Evolutionary conservation across 2,329 filamentous ascomycete genomes (phyloP).

Genomic region (Phyllosticta citribraziliensis): DNA sequence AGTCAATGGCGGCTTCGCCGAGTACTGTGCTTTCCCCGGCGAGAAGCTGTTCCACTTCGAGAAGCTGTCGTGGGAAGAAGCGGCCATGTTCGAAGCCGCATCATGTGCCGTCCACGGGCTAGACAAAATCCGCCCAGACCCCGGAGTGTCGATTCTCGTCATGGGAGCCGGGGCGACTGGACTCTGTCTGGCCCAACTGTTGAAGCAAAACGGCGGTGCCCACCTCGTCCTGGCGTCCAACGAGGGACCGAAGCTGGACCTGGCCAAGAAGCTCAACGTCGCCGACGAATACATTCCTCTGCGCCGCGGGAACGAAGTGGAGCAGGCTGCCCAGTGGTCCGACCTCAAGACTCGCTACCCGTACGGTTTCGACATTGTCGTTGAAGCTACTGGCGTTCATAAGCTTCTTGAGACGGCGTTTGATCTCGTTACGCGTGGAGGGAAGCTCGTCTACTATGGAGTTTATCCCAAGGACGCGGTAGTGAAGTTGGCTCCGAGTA

Average conservation of each 20-base stretch:
- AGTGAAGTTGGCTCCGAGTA: conserved; percentile 54
- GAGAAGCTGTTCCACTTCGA: conserved; percentile 55
- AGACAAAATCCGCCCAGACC: conserved; percentile 57
- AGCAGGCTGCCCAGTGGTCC: conserved; percentile 49
- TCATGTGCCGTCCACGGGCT: conserved; percentile 63
- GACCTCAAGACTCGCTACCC: conserved; percentile 55
- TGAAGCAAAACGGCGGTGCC: conserved; percentile 57
- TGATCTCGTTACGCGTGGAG: conserved; percentile 60
- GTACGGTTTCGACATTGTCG: conserved; percentile 64
- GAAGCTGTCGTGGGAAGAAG: conserved; percentile 58
- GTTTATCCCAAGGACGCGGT: conserved; percentile 55
- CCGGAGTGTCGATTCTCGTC: conserved; percentile 55
- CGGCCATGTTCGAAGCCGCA: conserved; percentile 59
- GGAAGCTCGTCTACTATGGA: conserved; percentile 62
- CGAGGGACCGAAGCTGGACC: conserved; percentile 59
- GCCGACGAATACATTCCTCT: conserved; percentile 40
- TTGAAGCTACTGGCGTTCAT: conserved; percentile 60
- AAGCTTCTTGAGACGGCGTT: conserved; percentile 62
- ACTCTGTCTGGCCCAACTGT: conserved; percentile 52
- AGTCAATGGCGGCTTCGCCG: conserved; percentile 62
- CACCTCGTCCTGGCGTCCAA: conserved; percentile 62
- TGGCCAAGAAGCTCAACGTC: conserved; percentile 43
- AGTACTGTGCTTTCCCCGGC: conserved; percentile 52
- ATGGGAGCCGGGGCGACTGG: conserved; percentile 60
- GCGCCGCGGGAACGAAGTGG: conserved; percentile 23